Evolutionary conservation across 1,139 yeast species (phyloP), one percentile per base, ranked within the genome.

Genomic region (Protomyces inouyei): DNA sequence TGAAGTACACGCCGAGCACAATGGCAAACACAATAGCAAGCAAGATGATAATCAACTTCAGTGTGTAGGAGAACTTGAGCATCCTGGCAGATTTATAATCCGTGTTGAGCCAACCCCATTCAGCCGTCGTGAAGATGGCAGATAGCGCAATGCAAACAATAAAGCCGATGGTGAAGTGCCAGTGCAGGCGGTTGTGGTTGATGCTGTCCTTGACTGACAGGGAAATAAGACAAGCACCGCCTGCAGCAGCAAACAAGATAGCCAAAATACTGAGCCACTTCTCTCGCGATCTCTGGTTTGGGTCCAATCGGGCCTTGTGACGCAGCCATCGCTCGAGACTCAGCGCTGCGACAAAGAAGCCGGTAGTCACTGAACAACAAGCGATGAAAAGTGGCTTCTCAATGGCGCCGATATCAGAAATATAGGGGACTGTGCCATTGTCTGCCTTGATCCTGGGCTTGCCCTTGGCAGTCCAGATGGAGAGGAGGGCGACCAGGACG

Each of bases 401-500:
- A 1, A 95, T 87, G 14, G 97, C 96, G 5, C 92, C 96, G 64
- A 90, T 81, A 72, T 90, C 90, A 10, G 96, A 87, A 60, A 92
- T 83, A 75, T 87, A 91, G 5, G 87, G 52, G 40, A 52, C 46
- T 9, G 43, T 16, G 12, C 59, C 57, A 28, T 52, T 52, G 18
- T 45, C 60, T 12, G 55, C 16, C 54, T 51, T 51, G 52, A 54
- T 54, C 25, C 60, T 45, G 18, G 60, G 64, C 23, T 53, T 61
- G 3, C 97, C 97, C 74, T 88, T 91, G 4, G 79, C 82, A 2
- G 87, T 83, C 97, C 97, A 86, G 69, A 84, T 78, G 1, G 79
- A 74, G 68, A 88, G 75, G 81, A 88, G 77, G 14, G 92, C 87
- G 9, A 85, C 83, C 16, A 88, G 81, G 92, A 87, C 86, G 4